Percentiles rank a stretch among this genome's conserved stretches.
These are phyloP conservation scores for Rhizopus arrhizus DNA, from an alignment of 371 early-diverging fungal species.

Conservation along the genomic window DNA sequence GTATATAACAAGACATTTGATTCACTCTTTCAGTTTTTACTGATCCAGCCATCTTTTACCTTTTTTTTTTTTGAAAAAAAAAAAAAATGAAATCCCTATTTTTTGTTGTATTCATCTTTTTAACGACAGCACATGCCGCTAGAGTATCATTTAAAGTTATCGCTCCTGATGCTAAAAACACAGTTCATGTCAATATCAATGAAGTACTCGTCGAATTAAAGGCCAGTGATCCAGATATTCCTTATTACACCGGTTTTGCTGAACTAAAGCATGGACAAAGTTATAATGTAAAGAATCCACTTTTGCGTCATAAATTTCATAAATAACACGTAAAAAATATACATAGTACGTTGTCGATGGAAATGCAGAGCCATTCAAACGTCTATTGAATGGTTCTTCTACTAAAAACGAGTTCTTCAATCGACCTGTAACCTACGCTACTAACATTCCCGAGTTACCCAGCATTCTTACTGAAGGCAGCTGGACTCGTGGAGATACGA, in stretches of 20 bases:
- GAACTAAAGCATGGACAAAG: conserved; percentile 39
- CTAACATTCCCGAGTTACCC: conserved; percentile 54
- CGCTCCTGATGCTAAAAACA: conserved; percentile 43
- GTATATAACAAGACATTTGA: background rate
- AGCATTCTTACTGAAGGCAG: conserved; percentile 48
- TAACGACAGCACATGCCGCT: conserved; percentile 27
- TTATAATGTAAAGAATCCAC: conserved; percentile 43
- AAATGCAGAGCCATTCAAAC: conserved; percentile 47
- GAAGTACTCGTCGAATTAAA: conserved; percentile 39
- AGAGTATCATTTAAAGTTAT: conserved; percentile 51
- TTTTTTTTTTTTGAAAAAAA: conserved; percentile 13
- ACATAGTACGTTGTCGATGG: conserved; percentile 53
- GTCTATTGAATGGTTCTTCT: conserved; percentile 36
- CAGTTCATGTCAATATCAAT: conserved; percentile 50
- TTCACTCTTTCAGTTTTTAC: conserved; percentile 8
- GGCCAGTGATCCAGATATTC: conserved; percentile 49
- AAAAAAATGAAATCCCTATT: conserved; percentile 33
- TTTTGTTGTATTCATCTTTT: conserved; percentile 20
- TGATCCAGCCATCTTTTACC: background rate
- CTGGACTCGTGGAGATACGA: conserved; percentile 38
- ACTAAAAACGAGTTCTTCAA: conserved; percentile 56
- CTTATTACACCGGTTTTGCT: conserved; percentile 51
- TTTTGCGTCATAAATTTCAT: background rate
- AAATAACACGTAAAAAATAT: background rate
- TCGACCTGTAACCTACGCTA: conserved; percentile 56